A percentile compares a stretch with the other conserved stretches of the same genome.
Evolutionary conservation across 163 green algal species (phyloP).

Genomic region (Chlorella variabilis): DNA sequence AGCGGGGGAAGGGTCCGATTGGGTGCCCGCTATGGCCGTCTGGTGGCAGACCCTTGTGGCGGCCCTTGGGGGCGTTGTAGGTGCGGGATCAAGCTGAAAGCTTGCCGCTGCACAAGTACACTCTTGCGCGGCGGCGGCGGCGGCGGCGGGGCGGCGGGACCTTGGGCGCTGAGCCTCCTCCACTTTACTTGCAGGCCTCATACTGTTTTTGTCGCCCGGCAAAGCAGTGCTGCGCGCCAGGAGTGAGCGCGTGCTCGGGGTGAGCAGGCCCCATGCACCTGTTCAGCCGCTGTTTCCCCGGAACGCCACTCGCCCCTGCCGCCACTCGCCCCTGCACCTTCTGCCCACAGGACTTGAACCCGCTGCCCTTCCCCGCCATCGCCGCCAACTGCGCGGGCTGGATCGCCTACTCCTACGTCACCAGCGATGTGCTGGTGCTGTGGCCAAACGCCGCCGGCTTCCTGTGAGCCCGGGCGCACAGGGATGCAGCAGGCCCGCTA

Average conservation of each 20-base stretch:
- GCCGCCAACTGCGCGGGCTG: conserved; percentile 57
- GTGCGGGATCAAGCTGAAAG: neutral
- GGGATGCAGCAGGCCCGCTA: no score
- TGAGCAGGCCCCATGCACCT: conserved; percentile 8
- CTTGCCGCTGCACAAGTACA: neutral
- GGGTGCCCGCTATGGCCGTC: no score
- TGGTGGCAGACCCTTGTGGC: conserved; percentile 18
- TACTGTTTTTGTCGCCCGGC: conserved; percentile 15
- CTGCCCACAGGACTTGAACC: conserved; percentile 64
- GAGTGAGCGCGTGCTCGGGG: conserved; percentile 41
- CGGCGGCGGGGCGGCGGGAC: no score
- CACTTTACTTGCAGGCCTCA: neutral
- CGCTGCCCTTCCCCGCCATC: conserved; percentile 67
- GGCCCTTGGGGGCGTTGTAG: neutral
- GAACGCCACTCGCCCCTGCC: neutral
- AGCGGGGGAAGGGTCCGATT: no score
- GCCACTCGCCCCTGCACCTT: neutral
- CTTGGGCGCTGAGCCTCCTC: neutral
- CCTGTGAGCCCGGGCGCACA: no score
- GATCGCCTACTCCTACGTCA: conserved; percentile 61
- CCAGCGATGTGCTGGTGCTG: conserved; percentile 58
- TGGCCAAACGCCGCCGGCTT: conserved; percentile 63
- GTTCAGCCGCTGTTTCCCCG: neutral
- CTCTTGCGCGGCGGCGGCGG: neutral
- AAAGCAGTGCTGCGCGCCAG: conserved; percentile 41